Percentiles rank a stretch among this genome's conserved stretches.
Evolutionary conservation across 805 yeast species (phyloP).

Genomic region (Starmerella sp.): DNA sequence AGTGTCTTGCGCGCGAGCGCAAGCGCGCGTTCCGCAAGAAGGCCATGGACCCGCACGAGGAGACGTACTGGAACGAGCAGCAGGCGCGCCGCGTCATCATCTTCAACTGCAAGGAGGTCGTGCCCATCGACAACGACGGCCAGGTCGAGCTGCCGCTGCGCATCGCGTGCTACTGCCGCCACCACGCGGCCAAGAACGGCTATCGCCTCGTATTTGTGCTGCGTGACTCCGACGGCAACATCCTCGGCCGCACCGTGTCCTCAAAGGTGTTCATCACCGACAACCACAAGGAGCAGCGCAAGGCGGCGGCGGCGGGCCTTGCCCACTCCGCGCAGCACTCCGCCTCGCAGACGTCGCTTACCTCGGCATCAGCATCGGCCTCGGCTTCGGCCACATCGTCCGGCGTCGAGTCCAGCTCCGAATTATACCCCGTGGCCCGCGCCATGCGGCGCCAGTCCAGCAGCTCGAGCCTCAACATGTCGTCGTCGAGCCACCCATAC

Average conservation of each 20-base stretch:
- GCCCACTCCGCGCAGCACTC: not conserved
- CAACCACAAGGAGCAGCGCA: conserved; percentile 54
- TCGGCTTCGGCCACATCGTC: conserved; percentile 5
- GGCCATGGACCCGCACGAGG: conserved; percentile 58
- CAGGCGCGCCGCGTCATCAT: conserved; percentile 73
- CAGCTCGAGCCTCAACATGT: conserved; percentile 1
- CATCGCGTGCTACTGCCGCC: conserved; percentile 91
- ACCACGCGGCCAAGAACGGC: conserved; percentile 81
- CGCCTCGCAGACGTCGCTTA: not conserved
- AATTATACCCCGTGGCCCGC: not conserved
- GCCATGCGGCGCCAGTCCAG: not conserved
- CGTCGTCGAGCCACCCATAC: not conserved
- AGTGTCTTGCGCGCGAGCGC: conserved; percentile 86
- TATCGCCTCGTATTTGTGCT: conserved; percentile 56
- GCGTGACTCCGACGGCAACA: conserved; percentile 46
- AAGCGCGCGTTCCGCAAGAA: conserved; percentile 90
- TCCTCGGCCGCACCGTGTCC: conserved; percentile 63
- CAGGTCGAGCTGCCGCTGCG: conserved; percentile 47
- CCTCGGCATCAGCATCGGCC: conserved; percentile 1
- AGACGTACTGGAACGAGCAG: conserved; percentile 67
- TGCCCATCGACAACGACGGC: conserved; percentile 28
- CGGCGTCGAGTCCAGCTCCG: not conserved
- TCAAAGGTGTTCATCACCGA: conserved; percentile 85
- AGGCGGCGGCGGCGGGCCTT: not conserved
- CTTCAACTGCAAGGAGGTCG: conserved; percentile 81